Conservation (phyloP, 2,329 filamentous ascomycete genomes). For the Colletotrichum gloeosporioides region DNA sequence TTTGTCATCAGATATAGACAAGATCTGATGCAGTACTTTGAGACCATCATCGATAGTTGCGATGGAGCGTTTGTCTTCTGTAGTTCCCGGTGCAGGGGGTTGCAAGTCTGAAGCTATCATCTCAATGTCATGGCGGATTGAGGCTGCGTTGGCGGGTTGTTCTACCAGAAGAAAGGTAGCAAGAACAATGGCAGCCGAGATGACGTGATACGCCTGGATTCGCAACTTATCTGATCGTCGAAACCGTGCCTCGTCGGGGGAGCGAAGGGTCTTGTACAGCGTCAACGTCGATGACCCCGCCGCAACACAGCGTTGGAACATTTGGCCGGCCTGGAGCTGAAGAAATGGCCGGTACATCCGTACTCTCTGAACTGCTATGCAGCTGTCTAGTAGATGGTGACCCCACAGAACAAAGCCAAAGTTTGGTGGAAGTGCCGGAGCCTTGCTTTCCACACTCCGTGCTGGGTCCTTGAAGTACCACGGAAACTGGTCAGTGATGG, state of each 20-base stretch:
- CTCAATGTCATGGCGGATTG: background rate
- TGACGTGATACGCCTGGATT: background rate
- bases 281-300: background rate
- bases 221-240: background rate
- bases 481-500: background rate
- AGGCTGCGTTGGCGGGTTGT: background rate
- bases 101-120: background rate
- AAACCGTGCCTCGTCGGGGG: background rate
- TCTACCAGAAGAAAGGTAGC: background rate
- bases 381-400: constrained; percentile 23
- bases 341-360: constrained; percentile 24
- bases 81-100: background rate
- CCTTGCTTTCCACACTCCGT: background rate
- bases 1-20: background rate
- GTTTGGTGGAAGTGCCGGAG: background rate
- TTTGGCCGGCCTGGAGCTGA: background rate
- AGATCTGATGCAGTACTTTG: background rate
- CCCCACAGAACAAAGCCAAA: constrained; percentile 17
- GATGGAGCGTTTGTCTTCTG: background rate
- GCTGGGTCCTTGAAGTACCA: background rate
- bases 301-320: constrained; percentile 19
- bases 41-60: background rate
- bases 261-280: background rate
- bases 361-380: constrained; percentile 25
- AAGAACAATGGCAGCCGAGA: background rate